Percentiles rank a stretch among this genome's conserved stretches.
Conservation (phyloP, 441 rosid species). For the Mallotus repandus region DNA sequence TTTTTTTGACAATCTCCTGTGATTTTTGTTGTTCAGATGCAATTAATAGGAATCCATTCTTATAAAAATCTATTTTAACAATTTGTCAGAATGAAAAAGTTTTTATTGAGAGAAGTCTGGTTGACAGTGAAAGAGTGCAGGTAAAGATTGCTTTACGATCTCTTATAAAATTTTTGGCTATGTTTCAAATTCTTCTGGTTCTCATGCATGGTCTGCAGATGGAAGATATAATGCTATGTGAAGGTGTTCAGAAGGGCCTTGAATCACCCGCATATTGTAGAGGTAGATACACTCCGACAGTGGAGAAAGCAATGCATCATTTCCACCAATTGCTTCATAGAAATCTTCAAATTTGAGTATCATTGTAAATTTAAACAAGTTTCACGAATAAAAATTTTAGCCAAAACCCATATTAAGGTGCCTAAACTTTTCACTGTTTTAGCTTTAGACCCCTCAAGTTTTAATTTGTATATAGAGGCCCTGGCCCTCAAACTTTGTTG, state of each 20-base stretch:
- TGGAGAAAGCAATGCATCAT: conserved; percentile 80
- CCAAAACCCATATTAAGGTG: too few relatives aligned
- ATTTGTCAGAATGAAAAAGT: conserved; percentile 59
- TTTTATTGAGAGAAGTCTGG: conserved; percentile 60
- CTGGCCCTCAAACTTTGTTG: too few relatives aligned
- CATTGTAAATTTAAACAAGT: too few relatives aligned
- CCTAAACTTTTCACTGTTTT: too few relatives aligned
- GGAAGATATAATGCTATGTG: conserved; percentile 74
- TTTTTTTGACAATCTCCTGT: neutral
- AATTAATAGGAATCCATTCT: neutral
- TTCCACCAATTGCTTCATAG: conserved; percentile 61
- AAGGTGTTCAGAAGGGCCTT: conserved; percentile 79
- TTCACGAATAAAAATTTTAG: too few relatives aligned
- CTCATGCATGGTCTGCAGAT: conserved; percentile 37
- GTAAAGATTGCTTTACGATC: conserved; percentile 28
- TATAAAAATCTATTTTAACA: neutral
- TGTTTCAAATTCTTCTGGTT: neutral
- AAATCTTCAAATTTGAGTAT: conserved; percentile 30
- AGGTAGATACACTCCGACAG: conserved; percentile 68
- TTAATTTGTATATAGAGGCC: too few relatives aligned
- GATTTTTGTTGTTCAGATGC: neutral
- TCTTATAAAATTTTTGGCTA: neutral
- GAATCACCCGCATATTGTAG: conserved; percentile 63
- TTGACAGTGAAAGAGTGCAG: conserved; percentile 76
- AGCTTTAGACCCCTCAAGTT: too few relatives aligned